Conservation (phyloP, 2,329 filamentous ascomycete genomes). For the Beauveria varroae region DNA sequence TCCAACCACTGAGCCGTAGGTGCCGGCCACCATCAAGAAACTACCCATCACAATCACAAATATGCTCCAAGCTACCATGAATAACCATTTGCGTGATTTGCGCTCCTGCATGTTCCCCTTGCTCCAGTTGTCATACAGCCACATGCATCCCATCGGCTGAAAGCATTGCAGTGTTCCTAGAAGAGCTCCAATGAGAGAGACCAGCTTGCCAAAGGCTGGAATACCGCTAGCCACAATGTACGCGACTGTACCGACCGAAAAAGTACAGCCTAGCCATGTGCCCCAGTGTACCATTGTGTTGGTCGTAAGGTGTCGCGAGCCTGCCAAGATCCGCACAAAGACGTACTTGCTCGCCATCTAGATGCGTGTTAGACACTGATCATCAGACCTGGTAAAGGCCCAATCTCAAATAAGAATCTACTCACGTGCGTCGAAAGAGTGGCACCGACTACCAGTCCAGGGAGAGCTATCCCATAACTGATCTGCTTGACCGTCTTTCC, state of each 20-base stretch:
- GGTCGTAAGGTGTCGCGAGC: background rate
- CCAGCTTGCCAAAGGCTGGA: background rate
- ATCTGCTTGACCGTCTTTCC: constrained; percentile 35
- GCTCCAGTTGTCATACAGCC: constrained; percentile 34
- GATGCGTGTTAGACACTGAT: background rate
- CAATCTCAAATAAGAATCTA: too few species aligned
- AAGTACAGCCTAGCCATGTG: background rate
- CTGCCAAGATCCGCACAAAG: background rate
- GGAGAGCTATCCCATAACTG: constrained; percentile 32
- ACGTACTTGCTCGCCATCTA: background rate
- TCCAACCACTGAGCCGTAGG: constrained; percentile 31
- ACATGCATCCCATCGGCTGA: constrained; percentile 27
- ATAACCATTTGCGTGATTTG: constrained; percentile 13
- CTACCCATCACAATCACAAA: constrained; percentile 29
- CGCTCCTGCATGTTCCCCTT: constrained; percentile 12
- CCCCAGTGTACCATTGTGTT: background rate
- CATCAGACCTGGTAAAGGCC: background rate
- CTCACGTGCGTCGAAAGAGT: background rate
- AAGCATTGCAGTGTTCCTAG: background rate
- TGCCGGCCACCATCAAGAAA: constrained; percentile 33
- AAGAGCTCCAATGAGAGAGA: background rate
- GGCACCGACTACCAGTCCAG: constrained; percentile 16
- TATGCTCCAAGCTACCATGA: constrained; percentile 17
- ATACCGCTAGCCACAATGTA: background rate
- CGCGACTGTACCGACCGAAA: background rate